Evolutionary conservation across 2,329 filamentous ascomycete species (phyloP).

Genomic region (Akanthomyces muscarius): DNA sequence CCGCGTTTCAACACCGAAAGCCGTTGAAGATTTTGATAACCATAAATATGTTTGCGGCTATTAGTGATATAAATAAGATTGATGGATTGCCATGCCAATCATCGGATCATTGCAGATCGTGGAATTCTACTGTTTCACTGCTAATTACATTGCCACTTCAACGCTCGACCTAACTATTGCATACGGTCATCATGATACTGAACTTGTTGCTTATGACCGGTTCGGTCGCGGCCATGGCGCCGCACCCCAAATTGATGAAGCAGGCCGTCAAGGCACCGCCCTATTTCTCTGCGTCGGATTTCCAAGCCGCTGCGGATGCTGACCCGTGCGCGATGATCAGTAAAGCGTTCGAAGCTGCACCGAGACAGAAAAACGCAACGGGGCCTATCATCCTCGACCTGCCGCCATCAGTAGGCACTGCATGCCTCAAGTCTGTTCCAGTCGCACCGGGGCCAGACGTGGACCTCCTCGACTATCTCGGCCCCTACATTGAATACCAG

Average conservation of each 20-base stretch:
- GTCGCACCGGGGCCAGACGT: constrained; percentile 16
- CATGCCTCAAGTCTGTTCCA: constrained; percentile 19
- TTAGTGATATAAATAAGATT: neutral
- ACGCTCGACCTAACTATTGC: neutral
- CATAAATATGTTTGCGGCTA: neutral
- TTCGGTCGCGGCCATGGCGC: neutral
- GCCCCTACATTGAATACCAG: constrained; percentile 20
- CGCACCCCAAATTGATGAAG: neutral
- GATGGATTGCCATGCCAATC: neutral
- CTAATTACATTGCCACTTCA: no score
- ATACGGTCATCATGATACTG: neutral
- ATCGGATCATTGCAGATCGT: constrained; percentile 6
- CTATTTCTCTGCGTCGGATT: no score
- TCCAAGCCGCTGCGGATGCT: neutral
- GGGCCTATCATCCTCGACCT: constrained; percentile 5
- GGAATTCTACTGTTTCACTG: neutral
- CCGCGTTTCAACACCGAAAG: neutral
- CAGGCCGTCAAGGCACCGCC: neutral
- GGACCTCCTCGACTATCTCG: constrained; percentile 21
- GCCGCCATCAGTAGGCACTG: constrained; percentile 20
- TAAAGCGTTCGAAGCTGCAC: constrained; percentile 4
- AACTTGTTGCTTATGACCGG: neutral
- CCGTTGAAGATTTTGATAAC: neutral
- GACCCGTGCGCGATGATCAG: constrained; percentile 3
- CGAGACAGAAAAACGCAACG: neutral